Percentiles rank a stretch among this genome's conserved stretches.
Evolutionary conservation across 1,284 basidiomycete species (phyloP).

Genomic region (Trichosporon sp.): DNA sequence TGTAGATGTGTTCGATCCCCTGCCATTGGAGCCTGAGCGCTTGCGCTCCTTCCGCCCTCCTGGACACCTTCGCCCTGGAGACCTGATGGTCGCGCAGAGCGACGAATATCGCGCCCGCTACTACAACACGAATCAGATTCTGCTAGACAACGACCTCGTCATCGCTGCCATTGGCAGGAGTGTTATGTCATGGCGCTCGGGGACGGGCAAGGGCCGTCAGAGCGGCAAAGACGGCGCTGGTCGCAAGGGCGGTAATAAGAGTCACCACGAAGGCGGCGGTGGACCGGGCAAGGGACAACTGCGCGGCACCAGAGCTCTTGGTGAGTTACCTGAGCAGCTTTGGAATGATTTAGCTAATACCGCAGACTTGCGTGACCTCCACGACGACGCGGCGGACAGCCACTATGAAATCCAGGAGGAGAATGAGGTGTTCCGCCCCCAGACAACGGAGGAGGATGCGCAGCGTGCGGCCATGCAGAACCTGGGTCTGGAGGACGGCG

Average conservation of each 20-base stretch:
- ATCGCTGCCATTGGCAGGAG: slow-evolving; percentile 50
- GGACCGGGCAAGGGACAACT: slow-evolving; percentile 37
- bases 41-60: slow-evolving; percentile 48
- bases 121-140: slow-evolving; percentile 51
- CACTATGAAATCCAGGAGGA: slow-evolving; percentile 40
- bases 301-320: slow-evolving; percentile 34
- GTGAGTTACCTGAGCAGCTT: slow-evolving; percentile 25
- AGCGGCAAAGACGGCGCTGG: slow-evolving; percentile 36
- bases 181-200: slow-evolving; percentile 53
- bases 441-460: slow-evolving; percentile 31
- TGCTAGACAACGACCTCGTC: slow-evolving; percentile 53
- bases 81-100: slow-evolving; percentile 39
- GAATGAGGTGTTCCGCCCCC: slow-evolving; percentile 32
- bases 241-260: slow-evolving; percentile 30
- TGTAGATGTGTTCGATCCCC: slow-evolving; percentile 51
- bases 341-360: neutral
- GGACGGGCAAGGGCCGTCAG: slow-evolving; percentile 46
- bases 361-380: slow-evolving; percentile 45
- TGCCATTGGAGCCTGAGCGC: slow-evolving; percentile 38
- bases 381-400: slow-evolving; percentile 40
- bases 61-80: slow-evolving; percentile 42
- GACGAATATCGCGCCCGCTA: slow-evolving; percentile 40
- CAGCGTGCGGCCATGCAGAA: slow-evolving; percentile 41
- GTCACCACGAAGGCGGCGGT: slow-evolving; percentile 22
- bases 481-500: slow-evolving; percentile 46